Percentiles rank a stretch among this genome's conserved stretches.
Evolutionary conservation across 805 yeast species (phyloP).

Genomic region (Pichia thaimueangensis): DNA sequence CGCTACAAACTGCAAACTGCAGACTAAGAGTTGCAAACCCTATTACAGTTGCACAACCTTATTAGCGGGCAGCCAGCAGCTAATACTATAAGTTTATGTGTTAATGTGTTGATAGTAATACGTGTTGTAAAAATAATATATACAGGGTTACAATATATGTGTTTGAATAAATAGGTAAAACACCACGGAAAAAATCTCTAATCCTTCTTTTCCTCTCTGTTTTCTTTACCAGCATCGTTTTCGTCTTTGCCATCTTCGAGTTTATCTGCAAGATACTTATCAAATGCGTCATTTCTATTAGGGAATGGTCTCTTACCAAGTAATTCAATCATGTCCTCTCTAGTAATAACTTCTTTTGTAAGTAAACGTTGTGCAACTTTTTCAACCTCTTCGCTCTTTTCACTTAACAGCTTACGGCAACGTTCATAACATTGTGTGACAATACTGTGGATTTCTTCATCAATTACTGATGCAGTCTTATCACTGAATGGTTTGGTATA

Average conservation of each 20-base stretch:
- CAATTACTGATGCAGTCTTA: constrained; percentile 60
- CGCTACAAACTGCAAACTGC: too few species aligned
- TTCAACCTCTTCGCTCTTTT: constrained; percentile 54
- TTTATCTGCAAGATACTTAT: constrained; percentile 60
- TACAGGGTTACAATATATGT: too few species aligned
- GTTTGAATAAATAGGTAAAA: too few species aligned
- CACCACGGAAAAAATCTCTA: too few species aligned
- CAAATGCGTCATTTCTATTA: constrained; percentile 81
- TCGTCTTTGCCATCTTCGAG: constrained; percentile 9
- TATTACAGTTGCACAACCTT: too few species aligned
- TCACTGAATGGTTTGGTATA: constrained; percentile 66
- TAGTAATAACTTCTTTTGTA: constrained; percentile 68
- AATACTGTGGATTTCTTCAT: constrained; percentile 59
- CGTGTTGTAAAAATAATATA: too few species aligned
- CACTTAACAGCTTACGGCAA: constrained; percentile 50
- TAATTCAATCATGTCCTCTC: constrained; percentile 72
- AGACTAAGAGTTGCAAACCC: too few species aligned
- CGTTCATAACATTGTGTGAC: constrained; percentile 58
- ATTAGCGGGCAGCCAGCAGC: too few species aligned
- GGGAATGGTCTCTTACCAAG: constrained; percentile 76
- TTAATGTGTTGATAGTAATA: too few species aligned
- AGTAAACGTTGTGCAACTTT: constrained; percentile 69
- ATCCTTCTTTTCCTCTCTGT: constrained; percentile 2
- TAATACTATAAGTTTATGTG: too few species aligned
- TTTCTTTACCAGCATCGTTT: background rate